Evolutionary conservation across 257 asterid species (phyloP).

Genomic region (Scutellaria galericulata): DNA sequence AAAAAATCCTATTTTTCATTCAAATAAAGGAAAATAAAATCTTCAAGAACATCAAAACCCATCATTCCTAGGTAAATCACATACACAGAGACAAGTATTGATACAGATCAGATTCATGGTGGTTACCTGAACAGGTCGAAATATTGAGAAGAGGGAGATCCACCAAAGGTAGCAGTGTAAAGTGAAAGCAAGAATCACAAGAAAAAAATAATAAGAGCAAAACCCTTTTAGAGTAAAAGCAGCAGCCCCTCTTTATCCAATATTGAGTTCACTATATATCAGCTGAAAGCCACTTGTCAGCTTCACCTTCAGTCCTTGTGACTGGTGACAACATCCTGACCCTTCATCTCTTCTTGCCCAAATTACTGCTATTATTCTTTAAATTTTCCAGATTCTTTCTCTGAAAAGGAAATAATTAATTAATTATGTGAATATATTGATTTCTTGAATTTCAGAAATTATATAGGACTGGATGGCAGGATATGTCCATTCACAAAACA

Average conservation of each 20-base stretch:
- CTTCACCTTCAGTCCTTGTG: not conserved
- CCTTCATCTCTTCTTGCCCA: constrained; percentile 30
- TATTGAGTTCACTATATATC: constrained; percentile 11
- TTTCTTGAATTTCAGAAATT: not conserved
- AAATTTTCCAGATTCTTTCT: constrained; percentile 21
- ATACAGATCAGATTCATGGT: not conserved
- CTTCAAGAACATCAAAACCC: constrained; percentile 23
- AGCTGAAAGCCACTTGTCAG: constrained; percentile 37
- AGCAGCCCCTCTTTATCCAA: constrained; percentile 12
- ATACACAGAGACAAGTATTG: not conserved
- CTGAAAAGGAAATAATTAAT: not conserved
- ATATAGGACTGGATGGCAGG: too few relatives aligned
- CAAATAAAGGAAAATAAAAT: constrained; percentile 30
- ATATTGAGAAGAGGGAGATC: constrained; percentile 22
- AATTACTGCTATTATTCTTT: not conserved
- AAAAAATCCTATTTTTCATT: constrained; percentile 2
- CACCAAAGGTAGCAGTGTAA: not conserved
- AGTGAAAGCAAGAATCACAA: constrained; percentile 32
- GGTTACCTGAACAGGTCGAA: constrained; percentile 33
- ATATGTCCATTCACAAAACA: too few relatives aligned
- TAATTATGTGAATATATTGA: not conserved
- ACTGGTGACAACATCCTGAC: constrained; percentile 26
- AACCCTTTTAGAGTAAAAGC: constrained; percentile 22
- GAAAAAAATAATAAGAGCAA: constrained; percentile 2
- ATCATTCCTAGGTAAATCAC: not conserved